A percentile compares a stretch with the other conserved stretches of the same genome.
Conservation (phyloP, 208 protist genomes). For the Trypanosoma avium region DNA sequence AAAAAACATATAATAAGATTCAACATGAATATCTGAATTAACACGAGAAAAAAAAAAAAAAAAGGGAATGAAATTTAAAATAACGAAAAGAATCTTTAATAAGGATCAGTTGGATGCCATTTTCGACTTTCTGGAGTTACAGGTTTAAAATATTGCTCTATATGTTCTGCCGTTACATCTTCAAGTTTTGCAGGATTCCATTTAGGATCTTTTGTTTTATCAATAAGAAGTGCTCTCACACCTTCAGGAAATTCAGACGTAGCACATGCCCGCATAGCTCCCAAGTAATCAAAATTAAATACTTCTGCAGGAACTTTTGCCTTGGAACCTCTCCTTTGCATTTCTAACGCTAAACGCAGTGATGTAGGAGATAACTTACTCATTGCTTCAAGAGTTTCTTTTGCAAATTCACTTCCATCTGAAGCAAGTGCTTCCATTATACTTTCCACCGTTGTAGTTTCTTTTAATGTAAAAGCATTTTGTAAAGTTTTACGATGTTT, state of each 20-base stretch:
- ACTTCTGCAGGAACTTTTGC: slow-evolving; percentile 38
- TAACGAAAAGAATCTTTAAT: neutral
- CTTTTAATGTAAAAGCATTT: slow-evolving; percentile 35
- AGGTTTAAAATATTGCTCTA: slow-evolving; percentile 38
- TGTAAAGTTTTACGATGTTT: slow-evolving; percentile 31
- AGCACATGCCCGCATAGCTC: slow-evolving; percentile 34
- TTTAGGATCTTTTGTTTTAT: slow-evolving; percentile 77
- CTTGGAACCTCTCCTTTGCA: slow-evolving; percentile 42
- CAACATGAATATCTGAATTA: no score
- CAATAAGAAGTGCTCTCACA: slow-evolving; percentile 77
- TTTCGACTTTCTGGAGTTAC: slow-evolving; percentile 23
- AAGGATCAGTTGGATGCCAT: slow-evolving; percentile 51
- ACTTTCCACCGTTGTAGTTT: slow-evolving; percentile 35
- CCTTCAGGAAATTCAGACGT: slow-evolving; percentile 75
- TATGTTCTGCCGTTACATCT: slow-evolving; percentile 41
- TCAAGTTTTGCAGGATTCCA: slow-evolving; percentile 63
- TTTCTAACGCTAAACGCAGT: slow-evolving; percentile 55
- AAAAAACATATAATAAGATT: no score
- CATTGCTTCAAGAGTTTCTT: slow-evolving; percentile 29
- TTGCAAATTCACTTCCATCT: slow-evolving; percentile 35
- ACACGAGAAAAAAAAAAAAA: slow-evolving; percentile 12
- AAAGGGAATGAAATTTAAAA: neutral
- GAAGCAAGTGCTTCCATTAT: slow-evolving; percentile 36
- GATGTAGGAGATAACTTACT: slow-evolving; percentile 53
- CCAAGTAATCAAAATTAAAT: slow-evolving; percentile 66